A percentile compares a stretch with the other conserved stretches of the same genome.
These are phyloP conservation scores for Fraxinus anomala DNA, from an alignment of 257 asterid genomes.

Conservation along the genomic window DNA sequence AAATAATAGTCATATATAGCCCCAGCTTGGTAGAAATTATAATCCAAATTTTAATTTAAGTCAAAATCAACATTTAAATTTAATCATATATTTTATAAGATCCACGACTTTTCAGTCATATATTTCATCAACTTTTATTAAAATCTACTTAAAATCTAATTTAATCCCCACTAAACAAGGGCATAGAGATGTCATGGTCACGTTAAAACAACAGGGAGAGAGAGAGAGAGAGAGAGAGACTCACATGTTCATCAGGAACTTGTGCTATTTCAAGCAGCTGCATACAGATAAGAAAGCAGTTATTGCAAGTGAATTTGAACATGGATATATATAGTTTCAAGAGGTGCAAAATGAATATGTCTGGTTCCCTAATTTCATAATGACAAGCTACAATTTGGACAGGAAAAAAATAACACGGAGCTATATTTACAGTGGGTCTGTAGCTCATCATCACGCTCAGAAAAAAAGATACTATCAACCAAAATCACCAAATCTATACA, in stretches of 20 bases:
- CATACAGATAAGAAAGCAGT: slow-evolving; percentile 32
- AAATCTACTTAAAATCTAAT: no score
- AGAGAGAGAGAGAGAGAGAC: slow-evolving; percentile 27
- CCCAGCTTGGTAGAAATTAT: no score
- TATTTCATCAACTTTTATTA: no score
- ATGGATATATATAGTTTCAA: background rate
- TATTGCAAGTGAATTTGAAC: slow-evolving; percentile 11
- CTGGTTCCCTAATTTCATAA: background rate
- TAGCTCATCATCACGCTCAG: background rate
- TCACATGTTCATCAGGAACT: slow-evolving; percentile 93
- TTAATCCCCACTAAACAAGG: no score
- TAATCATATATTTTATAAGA: no score
- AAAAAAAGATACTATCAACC: background rate
- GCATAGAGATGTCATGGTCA: background rate
- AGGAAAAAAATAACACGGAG: background rate
- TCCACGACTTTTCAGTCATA: no score
- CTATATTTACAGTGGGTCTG: background rate
- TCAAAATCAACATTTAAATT: no score
- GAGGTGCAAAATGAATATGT: background rate
- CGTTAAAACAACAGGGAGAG: background rate
- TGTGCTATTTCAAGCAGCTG: slow-evolving; percentile 99
- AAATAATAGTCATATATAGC: background rate
- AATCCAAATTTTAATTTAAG: no score
- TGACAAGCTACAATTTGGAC: background rate
- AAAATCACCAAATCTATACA: background rate